These are phyloP conservation scores for Sporothrix phasma DNA, from an alignment of 2,329 filamentous ascomycete genomes.

Conservation along the genomic window DNA sequence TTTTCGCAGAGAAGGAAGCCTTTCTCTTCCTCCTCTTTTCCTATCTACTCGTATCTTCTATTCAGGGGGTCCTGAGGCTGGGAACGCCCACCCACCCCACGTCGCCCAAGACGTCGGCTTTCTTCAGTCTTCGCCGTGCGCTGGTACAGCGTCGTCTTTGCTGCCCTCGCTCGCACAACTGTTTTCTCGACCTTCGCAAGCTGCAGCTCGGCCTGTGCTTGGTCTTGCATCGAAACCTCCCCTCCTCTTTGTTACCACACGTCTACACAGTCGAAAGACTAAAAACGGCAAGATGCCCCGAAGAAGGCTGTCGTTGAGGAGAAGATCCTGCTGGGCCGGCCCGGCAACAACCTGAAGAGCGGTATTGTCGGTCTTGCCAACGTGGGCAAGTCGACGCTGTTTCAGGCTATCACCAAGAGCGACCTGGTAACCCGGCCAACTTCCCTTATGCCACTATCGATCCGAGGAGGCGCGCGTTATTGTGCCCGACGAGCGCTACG, in stretches of 20 bases:
- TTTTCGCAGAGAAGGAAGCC: not conserved
- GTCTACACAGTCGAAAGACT: constrained; percentile 35
- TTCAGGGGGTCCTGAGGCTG: constrained; percentile 16
- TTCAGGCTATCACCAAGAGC: constrained; percentile 99
- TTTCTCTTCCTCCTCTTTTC: constrained; percentile 7
- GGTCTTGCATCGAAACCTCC: not conserved
- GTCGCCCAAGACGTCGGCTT: constrained; percentile 32
- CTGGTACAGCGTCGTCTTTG: constrained; percentile 30
- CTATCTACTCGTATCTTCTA: constrained; percentile 16
- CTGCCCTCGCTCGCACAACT: constrained; percentile 41
- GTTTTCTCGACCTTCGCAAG: constrained; percentile 26
- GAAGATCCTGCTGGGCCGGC: constrained; percentile 91
- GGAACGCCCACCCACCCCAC: constrained; percentile 9
- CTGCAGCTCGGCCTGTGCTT: constrained; percentile 4
- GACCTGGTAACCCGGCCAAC: constrained; percentile 95
- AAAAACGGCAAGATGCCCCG: constrained; percentile 72
- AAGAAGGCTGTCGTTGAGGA: constrained; percentile 89
- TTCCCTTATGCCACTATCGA: constrained; percentile 99
- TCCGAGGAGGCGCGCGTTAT: constrained; percentile 93
- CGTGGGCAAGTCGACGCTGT: constrained; percentile 97
- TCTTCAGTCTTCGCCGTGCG: constrained; percentile 25
- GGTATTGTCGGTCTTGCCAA: constrained; percentile 99
- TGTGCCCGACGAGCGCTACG: constrained; percentile 89
- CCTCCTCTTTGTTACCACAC: not conserved
- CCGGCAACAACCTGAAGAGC: constrained; percentile 97